Conservation (phyloP, 2,329 filamentous ascomycete genomes). For the Fusarium oligoseptatum region DNA sequence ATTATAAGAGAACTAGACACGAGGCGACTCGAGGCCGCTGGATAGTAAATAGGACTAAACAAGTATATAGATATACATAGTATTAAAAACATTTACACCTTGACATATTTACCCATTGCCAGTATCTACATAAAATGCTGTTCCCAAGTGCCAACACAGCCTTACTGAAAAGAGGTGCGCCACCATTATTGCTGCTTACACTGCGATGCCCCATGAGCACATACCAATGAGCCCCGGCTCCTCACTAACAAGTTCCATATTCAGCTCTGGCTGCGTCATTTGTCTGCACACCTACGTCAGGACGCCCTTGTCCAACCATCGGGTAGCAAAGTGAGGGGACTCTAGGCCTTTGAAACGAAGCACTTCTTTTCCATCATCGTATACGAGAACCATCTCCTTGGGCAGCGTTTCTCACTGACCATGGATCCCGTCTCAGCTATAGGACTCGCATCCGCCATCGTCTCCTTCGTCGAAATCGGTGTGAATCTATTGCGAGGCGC, state of each 20-base stretch:
- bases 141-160: not conserved
- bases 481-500: not conserved
- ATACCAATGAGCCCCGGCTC: not conserved
- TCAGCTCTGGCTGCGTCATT: not conserved
- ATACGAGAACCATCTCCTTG: too few species aligned
- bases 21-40: slow-evolving; percentile 1
- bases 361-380: not conserved
- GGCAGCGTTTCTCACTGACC: not conserved
- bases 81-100: not conserved
- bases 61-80: not conserved
- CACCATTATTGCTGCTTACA: not conserved
- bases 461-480: not conserved
- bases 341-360: not conserved
- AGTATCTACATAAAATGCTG: not conserved
- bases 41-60: not conserved
- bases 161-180: not conserved
- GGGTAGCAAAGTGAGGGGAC: not conserved
- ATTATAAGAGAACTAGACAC: not conserved
- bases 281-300: not conserved
- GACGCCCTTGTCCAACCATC: not conserved
- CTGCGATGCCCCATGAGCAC: not conserved
- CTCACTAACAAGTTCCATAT: not conserved
- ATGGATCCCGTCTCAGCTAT: slow-evolving; percentile 8
- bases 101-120: not conserved
- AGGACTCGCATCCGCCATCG: not conserved